Conservation (phyloP, 805 yeast genomes). For the Pichia thaimueangensis region DNA sequence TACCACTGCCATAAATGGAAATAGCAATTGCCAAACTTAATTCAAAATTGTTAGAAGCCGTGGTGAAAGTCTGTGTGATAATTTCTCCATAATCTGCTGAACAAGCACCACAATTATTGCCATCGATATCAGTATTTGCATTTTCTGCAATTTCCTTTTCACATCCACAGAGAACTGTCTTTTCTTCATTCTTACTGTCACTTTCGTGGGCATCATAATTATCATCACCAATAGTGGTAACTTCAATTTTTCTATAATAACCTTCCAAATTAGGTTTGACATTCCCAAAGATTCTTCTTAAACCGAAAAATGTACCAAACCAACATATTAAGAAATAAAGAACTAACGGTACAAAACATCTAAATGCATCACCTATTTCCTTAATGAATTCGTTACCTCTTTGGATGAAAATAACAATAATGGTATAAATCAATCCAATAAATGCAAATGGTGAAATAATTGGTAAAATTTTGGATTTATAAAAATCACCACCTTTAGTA, state of each 20-base stretch:
- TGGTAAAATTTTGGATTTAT: slow-evolving; percentile 33
- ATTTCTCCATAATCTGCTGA: slow-evolving; percentile 36
- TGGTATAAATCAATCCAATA: slow-evolving; percentile 46
- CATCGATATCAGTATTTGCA: slow-evolving; percentile 16
- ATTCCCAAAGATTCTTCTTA: slow-evolving; percentile 27
- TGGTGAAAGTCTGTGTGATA: slow-evolving; percentile 48
- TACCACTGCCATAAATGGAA: slow-evolving; percentile 44
- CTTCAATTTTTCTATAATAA: not conserved
- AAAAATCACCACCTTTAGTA: slow-evolving; percentile 29
- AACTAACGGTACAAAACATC: slow-evolving; percentile 44
- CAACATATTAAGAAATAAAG: slow-evolving; percentile 43
- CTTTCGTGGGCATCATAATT: too few species aligned
- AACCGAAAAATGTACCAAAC: slow-evolving; percentile 36
- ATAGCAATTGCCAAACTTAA: slow-evolving; percentile 49
- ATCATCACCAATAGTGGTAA: too few species aligned
- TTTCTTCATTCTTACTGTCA: slow-evolving; percentile 11
- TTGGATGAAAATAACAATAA: slow-evolving; percentile 44
- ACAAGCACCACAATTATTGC: slow-evolving; percentile 18
- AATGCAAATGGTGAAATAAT: slow-evolving; percentile 44
- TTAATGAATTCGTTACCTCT: slow-evolving; percentile 43
- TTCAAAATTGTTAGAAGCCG: slow-evolving; percentile 54
- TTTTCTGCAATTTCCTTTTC: slow-evolving; percentile 25
- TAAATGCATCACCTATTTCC: slow-evolving; percentile 42
- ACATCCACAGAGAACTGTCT: slow-evolving; percentile 33
- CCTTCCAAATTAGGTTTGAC: slow-evolving; percentile 12